Conservation (phyloP, 2,329 filamentous ascomycete species). For the Phialocephala sp. region DNA sequence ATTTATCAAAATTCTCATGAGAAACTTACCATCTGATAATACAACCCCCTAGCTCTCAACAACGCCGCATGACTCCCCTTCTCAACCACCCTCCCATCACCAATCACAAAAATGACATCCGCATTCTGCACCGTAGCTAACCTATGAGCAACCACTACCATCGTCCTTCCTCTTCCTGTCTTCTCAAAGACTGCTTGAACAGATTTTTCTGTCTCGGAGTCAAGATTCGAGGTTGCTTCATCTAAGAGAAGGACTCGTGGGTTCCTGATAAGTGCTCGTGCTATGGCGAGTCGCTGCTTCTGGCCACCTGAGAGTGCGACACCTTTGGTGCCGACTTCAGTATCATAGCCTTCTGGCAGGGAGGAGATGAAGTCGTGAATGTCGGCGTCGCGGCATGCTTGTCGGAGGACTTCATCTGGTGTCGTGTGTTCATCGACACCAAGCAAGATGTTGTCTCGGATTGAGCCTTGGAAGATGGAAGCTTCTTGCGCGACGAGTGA, state of each 20-base stretch:
- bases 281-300: constrained; percentile 59
- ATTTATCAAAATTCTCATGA: not conserved
- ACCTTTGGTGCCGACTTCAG: constrained; percentile 52
- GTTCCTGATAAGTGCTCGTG: constrained; percentile 56
- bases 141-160: constrained; percentile 44
- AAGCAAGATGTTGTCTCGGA: constrained; percentile 71
- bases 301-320: constrained; percentile 58
- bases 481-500: constrained; percentile 79
- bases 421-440: constrained; percentile 55
- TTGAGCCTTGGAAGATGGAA: constrained; percentile 69
- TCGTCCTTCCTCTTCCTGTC: constrained; percentile 60
- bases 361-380: constrained; percentile 57
- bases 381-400: constrained; percentile 52
- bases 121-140: constrained; percentile 39
- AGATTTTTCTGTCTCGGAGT: constrained; percentile 59
- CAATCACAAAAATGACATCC: constrained; percentile 39
- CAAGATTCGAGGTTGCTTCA: constrained; percentile 67
- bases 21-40: constrained; percentile 32
- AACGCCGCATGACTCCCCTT: constrained; percentile 33
- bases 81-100: constrained; percentile 36
- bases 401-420: constrained; percentile 70
- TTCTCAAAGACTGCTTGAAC: constrained; percentile 70
- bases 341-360: constrained; percentile 55
- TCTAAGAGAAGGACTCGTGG: constrained; percentile 65
- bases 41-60: constrained; percentile 29